Evolutionary conservation across 2,329 filamentous ascomycete species (phyloP), one percentile per base, ranked within the genome.

Genomic region (Eutypella sp.): DNA sequence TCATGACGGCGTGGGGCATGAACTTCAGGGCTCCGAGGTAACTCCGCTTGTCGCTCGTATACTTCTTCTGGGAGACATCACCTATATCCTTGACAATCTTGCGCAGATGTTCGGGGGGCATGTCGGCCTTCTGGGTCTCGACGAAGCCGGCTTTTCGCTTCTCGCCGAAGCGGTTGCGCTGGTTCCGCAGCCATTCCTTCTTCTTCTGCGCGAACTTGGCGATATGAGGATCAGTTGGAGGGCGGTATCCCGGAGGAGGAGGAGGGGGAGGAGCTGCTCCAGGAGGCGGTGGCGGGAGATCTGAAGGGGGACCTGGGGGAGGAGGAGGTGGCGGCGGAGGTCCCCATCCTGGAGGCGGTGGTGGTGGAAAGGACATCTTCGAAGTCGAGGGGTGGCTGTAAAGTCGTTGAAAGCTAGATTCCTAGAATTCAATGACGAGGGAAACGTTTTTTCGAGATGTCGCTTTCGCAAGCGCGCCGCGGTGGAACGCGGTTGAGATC

Each of bases 31-130:
- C 93, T 52, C 95, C 95, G 40, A 99, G 78, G 67, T 99, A 99
- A 69, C 91, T 96, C 57, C 93, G 82, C 78, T 99, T 99, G 73
- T 99, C 93, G 63, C 87, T 96, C 56, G 89, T 96, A 74, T 96
- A 99, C 68, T 96, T 97, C 75, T 96, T 97, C 69, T 99, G 95
- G 44, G 92, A 97, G 42, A 99, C 92, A 75, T 99, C 93, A 57
- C 95, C 95, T 64, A 99, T 99, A 68, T 99, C 93, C 67, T 87
- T 90, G 48, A 99, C 92, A 53, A 97, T 96, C 74, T 99, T 99
- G 57, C 95, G 89, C 65, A 99, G 65, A 79, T 99, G 93, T 74
- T 97, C 93, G 0, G 93, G 92, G 0, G 93, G 95, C 89, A 99
- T 95, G 61, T 99, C 93, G 9, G 90, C 90, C 76, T 99, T 99